Conservation (phyloP, 441 rosid species). For the Bruguiera hainesii region DNA sequence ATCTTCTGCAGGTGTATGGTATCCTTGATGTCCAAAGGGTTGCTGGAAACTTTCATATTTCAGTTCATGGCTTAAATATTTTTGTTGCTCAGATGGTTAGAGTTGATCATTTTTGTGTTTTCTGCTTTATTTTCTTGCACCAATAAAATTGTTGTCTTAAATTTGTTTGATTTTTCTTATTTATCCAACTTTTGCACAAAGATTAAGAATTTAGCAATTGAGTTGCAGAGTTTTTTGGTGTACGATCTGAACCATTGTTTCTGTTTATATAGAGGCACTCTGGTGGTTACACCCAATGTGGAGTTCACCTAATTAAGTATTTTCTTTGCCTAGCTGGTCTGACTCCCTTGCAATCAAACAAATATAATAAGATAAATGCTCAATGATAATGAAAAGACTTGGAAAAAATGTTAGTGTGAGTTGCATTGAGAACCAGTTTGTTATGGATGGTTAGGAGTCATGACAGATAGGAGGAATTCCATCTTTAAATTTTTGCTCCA, state of each 20-base stretch:
- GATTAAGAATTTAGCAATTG: background rate
- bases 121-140: slow-evolving; percentile 4
- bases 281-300: background rate
- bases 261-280: background rate
- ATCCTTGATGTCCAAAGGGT: slow-evolving; percentile 94
- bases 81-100: slow-evolving; percentile 93
- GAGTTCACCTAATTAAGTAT: background rate
- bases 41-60: slow-evolving; percentile 97
- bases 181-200: background rate
- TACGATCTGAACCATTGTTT: background rate
- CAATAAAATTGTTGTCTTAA: background rate
- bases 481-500: no score
- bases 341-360: no score
- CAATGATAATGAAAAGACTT: no score
- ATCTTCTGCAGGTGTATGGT: slow-evolving; percentile 73
- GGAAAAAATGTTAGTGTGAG: no score
- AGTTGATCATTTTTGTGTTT: background rate
- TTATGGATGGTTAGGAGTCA: no score
- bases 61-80: slow-evolving; percentile 91
- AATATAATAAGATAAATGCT: no score
- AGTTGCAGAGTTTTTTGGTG: background rate
- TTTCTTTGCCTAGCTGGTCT: no score
- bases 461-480: no score
- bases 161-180: background rate
- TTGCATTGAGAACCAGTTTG: no score